phyloP scores from a whole-genome alignment of 805 yeast species.

The Candida boleticola region DNA sequence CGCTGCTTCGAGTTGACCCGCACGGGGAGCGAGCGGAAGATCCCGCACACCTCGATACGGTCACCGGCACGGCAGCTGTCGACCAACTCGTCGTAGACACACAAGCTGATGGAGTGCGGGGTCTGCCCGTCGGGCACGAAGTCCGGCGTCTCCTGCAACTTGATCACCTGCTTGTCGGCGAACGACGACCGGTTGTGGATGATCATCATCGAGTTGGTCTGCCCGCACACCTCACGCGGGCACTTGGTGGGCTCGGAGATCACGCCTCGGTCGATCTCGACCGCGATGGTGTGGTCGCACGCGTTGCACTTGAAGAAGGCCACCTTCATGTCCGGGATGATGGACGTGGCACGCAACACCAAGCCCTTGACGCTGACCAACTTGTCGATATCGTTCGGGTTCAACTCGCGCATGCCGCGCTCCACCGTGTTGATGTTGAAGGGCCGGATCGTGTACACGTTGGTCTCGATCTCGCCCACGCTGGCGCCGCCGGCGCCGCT shows the following conservation, averaged over 20 bases:
- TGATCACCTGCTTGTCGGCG: constrained; percentile 93
- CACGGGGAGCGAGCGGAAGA: constrained; percentile 89
- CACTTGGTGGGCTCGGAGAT: constrained; percentile 92
- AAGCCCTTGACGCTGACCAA: constrained; percentile 88
- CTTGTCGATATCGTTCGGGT: constrained; percentile 93
- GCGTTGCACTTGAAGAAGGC: constrained; percentile 95
- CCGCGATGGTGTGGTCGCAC: constrained; percentile 88
- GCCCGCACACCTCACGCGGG: constrained; percentile 84
- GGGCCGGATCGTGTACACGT: constrained; percentile 85
- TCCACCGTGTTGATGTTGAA: constrained; percentile 67
- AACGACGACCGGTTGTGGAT: constrained; percentile 90
- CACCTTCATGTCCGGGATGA: constrained; percentile 96
- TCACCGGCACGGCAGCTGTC: constrained; percentile 97
- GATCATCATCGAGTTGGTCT: constrained; percentile 81
- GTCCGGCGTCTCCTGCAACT: constrained; percentile 94
- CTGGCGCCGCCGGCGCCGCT: constrained; percentile 30
- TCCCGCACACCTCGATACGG: constrained; percentile 91
- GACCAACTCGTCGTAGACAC: constrained; percentile 94
- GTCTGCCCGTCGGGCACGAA: constrained; percentile 98
- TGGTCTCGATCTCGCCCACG: constrained; percentile 73
- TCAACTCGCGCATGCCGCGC: constrained; percentile 86
- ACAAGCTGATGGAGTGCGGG: constrained; percentile 90
- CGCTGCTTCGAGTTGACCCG: constrained; percentile 83
- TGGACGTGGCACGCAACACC: constrained; percentile 82
- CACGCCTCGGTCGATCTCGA: constrained; percentile 91